Conservation (phyloP, 345 rosid genomes). For the Balakata baccata region DNA sequence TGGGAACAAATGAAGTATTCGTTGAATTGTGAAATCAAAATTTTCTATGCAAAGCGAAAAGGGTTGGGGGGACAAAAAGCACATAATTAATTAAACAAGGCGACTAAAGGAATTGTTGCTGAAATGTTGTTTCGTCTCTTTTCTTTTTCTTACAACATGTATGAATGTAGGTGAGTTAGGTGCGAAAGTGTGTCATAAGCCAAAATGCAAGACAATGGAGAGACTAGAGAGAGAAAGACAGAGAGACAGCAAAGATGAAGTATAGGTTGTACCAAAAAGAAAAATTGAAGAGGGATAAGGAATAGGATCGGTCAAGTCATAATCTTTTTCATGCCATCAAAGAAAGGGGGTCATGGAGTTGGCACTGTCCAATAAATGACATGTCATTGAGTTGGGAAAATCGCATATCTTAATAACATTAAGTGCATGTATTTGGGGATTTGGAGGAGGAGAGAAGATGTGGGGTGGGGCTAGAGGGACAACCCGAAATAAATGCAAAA, state of each 20-base stretch:
- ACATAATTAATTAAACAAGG: conserved; percentile 27
- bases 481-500: conserved; percentile 42
- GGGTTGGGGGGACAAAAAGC: conserved; percentile 43
- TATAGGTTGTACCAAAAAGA: too few species aligned
- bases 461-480: conserved; percentile 20
- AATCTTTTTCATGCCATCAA: not conserved
- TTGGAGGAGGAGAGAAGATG: not conserved
- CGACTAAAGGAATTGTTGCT: not conserved
- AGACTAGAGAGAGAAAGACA: conserved; percentile 1
- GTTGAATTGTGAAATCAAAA: not conserved
- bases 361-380: conserved; percentile 54
- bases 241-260: too few species aligned
- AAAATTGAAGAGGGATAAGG: conserved; percentile 6
- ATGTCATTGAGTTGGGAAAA: conserved; percentile 27
- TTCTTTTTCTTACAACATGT: not conserved
- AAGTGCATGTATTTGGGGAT: conserved; percentile 8
- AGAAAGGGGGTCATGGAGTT: conserved; percentile 32
- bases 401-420: conserved; percentile 8
- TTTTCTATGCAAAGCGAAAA: not conserved
- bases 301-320: conserved; percentile 46
- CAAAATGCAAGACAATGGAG: conserved; percentile 36
- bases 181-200: conserved; percentile 34
- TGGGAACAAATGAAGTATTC: too few species aligned
- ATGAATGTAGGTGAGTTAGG: not conserved
- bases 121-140: conserved; percentile 22